Percentiles rank a stretch among this genome's conserved stretches.
These are phyloP conservation scores for Podaxis sp. DNA, from an alignment of 768 basidiomycete species.

Conservation along the genomic window DNA sequence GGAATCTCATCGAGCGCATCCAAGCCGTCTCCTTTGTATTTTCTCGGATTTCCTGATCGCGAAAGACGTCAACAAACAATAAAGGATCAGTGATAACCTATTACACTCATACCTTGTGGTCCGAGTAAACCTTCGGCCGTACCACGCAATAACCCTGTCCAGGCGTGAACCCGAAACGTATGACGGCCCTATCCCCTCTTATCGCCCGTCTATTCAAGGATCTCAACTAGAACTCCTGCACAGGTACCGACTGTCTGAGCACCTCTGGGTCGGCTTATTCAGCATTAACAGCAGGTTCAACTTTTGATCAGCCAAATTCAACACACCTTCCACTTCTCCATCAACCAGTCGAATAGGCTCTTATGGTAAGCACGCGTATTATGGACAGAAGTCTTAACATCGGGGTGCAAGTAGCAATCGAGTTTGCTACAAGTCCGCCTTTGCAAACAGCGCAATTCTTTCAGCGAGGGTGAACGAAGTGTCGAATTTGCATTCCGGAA, in stretches of 20 bases:
- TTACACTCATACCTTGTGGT: not conserved
- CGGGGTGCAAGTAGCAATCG: conserved; percentile 2
- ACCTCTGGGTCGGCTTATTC: not conserved
- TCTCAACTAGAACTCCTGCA: not conserved
- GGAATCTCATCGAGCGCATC: not conserved
- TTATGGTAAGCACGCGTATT: not conserved
- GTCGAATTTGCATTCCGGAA: not conserved
- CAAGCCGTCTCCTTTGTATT: not conserved
- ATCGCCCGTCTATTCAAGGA: not conserved
- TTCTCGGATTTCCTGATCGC: not conserved
- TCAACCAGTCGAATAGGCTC: conserved; percentile 1
- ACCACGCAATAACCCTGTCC: not conserved
- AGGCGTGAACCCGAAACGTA: not conserved
- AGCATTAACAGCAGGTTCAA: not conserved
- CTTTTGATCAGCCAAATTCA: not conserved
- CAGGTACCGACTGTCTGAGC: not conserved
- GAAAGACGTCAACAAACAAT: not conserved
- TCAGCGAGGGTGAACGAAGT: not conserved
- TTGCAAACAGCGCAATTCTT: not conserved
- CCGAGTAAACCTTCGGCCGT: conserved; percentile 4
- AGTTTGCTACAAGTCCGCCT: conserved; percentile 7
- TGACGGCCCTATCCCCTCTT: not conserved
- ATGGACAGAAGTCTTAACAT: conserved; percentile 1
- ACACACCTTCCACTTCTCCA: not conserved
- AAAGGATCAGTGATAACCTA: not conserved